Evolutionary conservation across 169 alveolate genomes (phyloP), one percentile per base, ranked within the genome.

Genomic region (Miamiensis avidus): DNA sequence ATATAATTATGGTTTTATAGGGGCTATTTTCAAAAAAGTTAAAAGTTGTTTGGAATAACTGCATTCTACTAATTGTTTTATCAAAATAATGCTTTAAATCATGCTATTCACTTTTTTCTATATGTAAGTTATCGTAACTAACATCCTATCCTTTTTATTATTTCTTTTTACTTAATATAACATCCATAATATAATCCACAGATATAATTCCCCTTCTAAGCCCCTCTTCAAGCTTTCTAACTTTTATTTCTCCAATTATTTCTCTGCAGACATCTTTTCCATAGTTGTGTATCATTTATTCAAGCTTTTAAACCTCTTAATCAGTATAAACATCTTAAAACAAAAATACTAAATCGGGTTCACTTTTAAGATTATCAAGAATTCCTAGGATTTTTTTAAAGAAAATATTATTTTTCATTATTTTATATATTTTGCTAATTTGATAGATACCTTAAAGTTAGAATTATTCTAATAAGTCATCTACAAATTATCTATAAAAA

Each of bases 171-270:
- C 26, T 64, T n/a, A 34, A 30, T 28, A 79, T 79, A 1, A 64
- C 49, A 64, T 79, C 84, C n/a, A 79, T n/a, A 64, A 79, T 65
- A 79, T 79, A 79, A n/a, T 79, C 84, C 15, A 76, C 75, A 64
- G 76, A 49, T 25, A 64, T 33, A 28, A 79, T 34, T 15, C 30
- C 31, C 0, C 76, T 34, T 65, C 84, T 79, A 49, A 34, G 64
- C 4, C 16, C 20, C 64, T 79, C 84, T 79, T 79, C 30, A 1
- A 29, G 28, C 16, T 79, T 79, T 26, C 29, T 79, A 25, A n/a
- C 1, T 28, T n/a, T 79, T 79, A 79, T 29, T 16, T n/a, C 32
- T 25, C 16, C 64, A 29, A 79, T 30, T 0, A 79, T 79, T 0
- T 79, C 84, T 64, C 64, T 79, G 25, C 76, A 27, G 0, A 79